A percentile compares a stretch with the other conserved stretches of the same genome.
These are phyloP conservation scores for Ophiosphaerella herpotricha DNA, from an alignment of 2,329 filamentous ascomycete species.

Conservation along the genomic window DNA sequence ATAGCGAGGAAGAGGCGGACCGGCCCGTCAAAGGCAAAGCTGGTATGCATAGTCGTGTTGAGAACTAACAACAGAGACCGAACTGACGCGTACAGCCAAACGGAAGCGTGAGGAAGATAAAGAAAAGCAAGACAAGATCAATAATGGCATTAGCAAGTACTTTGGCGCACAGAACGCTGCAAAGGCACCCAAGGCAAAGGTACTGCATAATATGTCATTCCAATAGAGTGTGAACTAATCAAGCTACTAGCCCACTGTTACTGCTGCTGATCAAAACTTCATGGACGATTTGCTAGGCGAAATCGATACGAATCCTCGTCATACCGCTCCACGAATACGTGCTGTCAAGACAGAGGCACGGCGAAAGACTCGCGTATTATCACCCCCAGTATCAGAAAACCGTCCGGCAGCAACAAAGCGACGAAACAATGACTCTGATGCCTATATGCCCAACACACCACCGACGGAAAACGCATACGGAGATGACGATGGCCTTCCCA, in stretches of 20 bases:
- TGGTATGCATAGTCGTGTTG: slow-evolving; percentile 46
- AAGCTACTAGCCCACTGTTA: slow-evolving; percentile 67
- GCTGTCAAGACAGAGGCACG: slow-evolving; percentile 74
- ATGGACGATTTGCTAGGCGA: slow-evolving; percentile 82
- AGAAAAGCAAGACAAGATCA: slow-evolving; percentile 81
- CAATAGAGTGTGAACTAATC: slow-evolving; percentile 4
- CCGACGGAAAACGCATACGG: slow-evolving; percentile 48
- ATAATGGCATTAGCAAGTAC: slow-evolving; percentile 91
- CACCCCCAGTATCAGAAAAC: slow-evolving; percentile 66
- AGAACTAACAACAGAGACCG: background rate
- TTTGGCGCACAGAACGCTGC: slow-evolving; percentile 76
- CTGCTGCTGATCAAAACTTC: slow-evolving; percentile 87
- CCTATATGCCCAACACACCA: slow-evolving; percentile 51
- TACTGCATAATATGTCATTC: slow-evolving; percentile 45
- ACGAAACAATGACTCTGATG: slow-evolving; percentile 43
- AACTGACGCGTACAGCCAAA: slow-evolving; percentile 64
- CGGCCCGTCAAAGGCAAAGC: slow-evolving; percentile 62
- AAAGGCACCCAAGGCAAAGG: slow-evolving; percentile 78
- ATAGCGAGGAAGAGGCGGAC: slow-evolving; percentile 76
- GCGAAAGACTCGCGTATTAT: slow-evolving; percentile 78
- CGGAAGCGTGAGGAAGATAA: slow-evolving; percentile 86
- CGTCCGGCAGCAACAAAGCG: slow-evolving; percentile 29
- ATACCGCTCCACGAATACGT: slow-evolving; percentile 60
- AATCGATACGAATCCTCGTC: slow-evolving; percentile 76
- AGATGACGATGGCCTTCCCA: slow-evolving; percentile 62